Evolutionary conservation across 495 filamentous ascomycete species (phyloP).

Genomic region (Chaetomium tenue): DNA sequence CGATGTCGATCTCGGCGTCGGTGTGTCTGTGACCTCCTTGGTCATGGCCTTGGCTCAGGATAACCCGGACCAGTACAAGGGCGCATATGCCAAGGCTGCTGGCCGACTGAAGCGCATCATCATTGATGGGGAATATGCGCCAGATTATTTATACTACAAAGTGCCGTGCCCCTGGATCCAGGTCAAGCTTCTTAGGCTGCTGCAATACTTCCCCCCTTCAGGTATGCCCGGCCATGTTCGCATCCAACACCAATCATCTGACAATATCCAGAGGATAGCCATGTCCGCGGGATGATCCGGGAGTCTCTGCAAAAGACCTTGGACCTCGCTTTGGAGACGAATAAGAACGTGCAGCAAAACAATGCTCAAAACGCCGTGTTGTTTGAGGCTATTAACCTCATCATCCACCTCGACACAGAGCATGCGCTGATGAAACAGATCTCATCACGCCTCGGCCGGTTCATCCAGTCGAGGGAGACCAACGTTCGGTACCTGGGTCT

Average conservation of each 20-base stretch:
- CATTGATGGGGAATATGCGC: conserved; percentile 79
- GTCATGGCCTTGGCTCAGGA: conserved; percentile 96
- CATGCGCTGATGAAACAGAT: conserved; percentile 95
- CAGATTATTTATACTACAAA: conserved; percentile 97
- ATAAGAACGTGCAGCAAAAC: conserved; percentile 99
- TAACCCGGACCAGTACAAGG: conserved; percentile 87
- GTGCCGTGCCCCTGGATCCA: conserved; percentile 99
- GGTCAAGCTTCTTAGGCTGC: conserved; percentile 82
- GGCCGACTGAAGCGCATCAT: conserved; percentile 82
- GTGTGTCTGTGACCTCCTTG: conserved; percentile 90
- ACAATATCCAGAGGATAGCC: conserved; percentile 71
- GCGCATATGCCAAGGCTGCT: conserved; percentile 90
- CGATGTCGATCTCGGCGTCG: conserved; percentile 90
- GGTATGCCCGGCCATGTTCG: conserved; percentile 50
- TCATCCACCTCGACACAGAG: conserved; percentile 98
- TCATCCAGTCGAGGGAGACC: conserved; percentile 94
- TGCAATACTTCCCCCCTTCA: conserved; percentile 96
- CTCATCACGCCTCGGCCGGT: conserved; percentile 88
- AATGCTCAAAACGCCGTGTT: conserved; percentile 98
- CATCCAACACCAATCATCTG: conserved; percentile 23
- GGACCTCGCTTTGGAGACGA: conserved; percentile 84
- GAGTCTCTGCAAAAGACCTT: conserved; percentile 88
- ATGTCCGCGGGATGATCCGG: conserved; percentile 86
- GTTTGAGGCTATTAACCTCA: conserved; percentile 97
- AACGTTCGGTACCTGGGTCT: conserved; percentile 97